A percentile compares a stretch with the other conserved stretches of the same genome.
phyloP scores from a whole-genome alignment of 1,139 yeast genomes.

The Debaryomyces sp. region DNA sequence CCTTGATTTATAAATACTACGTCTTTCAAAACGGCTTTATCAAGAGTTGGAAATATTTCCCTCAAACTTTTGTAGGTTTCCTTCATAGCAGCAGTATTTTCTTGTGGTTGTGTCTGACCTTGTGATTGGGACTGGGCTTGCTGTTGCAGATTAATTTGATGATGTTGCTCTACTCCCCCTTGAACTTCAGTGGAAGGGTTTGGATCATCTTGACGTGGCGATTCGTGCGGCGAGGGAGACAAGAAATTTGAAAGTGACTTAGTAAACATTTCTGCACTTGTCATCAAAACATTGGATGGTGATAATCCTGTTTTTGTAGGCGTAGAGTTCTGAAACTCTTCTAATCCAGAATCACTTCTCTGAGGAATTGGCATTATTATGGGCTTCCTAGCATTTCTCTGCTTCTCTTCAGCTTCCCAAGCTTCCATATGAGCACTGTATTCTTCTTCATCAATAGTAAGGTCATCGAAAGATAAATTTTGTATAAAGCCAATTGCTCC shows the following conservation, averaged over 20 bases:
- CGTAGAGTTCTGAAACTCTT: conserved; percentile 21
- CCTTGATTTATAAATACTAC: conserved; percentile 69
- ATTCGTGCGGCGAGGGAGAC: conserved; percentile 43
- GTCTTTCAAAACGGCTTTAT: conserved; percentile 67
- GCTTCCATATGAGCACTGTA: conserved; percentile 50
- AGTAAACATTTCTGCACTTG: conserved; percentile 56
- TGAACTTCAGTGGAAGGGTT: not conserved
- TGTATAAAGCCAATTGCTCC: conserved; percentile 82
- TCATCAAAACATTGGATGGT: conserved; percentile 53
- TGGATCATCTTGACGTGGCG: conserved; percentile 11
- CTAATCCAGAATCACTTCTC: conserved; percentile 10
- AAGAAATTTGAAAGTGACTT: conserved; percentile 50
- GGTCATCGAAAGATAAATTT: conserved; percentile 55
- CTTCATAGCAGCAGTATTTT: conserved; percentile 15
- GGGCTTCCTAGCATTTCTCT: conserved; percentile 22
- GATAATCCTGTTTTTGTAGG: conserved; percentile 30
- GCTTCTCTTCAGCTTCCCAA: conserved; percentile 47
- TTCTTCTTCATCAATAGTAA: conserved; percentile 66
- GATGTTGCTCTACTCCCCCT: not conserved
- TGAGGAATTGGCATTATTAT: conserved; percentile 10
- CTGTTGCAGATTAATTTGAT: conserved; percentile 5
- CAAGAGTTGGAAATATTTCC: conserved; percentile 79
- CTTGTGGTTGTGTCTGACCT: conserved; percentile 8
- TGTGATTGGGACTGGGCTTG: conserved; percentile 13
- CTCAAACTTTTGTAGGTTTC: conserved; percentile 47